Evolutionary conservation across 257 asterid species (phyloP).

Genomic region (Paulownia fortunei): DNA sequence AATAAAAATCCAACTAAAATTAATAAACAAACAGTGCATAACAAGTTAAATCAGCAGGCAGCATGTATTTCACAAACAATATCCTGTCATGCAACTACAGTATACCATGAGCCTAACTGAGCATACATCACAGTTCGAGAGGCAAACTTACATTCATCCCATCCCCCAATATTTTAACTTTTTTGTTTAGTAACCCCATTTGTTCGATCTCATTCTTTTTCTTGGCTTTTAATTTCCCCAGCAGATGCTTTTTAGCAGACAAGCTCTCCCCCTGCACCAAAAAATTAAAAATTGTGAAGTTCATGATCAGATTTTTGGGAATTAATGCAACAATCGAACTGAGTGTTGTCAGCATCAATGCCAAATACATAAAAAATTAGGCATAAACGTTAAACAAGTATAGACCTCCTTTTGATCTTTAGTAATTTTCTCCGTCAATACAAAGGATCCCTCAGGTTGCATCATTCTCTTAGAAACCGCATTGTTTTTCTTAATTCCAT

Average conservation of each 20-base stretch:
- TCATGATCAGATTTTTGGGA: conserved; percentile 16
- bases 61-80: neutral
- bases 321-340: neutral
- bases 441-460: conserved; percentile 54
- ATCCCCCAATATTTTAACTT: conserved; percentile 84
- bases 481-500: conserved; percentile 55
- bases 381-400: conserved; percentile 1
- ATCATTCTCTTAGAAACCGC: conserved; percentile 52
- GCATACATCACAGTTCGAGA: conserved; percentile 23
- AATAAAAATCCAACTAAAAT: neutral
- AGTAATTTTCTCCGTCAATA: conserved; percentile 47
- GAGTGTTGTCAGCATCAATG: conserved; percentile 1
- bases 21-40: neutral
- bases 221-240: conserved; percentile 79
- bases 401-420: conserved; percentile 70
- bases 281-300: conserved; percentile 6
- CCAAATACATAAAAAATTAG: neutral
- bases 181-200: conserved; percentile 66
- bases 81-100: neutral
- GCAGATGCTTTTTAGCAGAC: conserved; percentile 52
- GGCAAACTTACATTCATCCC: conserved; percentile 72
- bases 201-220: conserved; percentile 70
- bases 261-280: conserved; percentile 70
- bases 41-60: conserved; percentile 16
- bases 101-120: conserved; percentile 2